Evolutionary conservation across 1,284 basidiomycete genomes (phyloP).

Genomic region (Sporisorium scitamineum): DNA sequence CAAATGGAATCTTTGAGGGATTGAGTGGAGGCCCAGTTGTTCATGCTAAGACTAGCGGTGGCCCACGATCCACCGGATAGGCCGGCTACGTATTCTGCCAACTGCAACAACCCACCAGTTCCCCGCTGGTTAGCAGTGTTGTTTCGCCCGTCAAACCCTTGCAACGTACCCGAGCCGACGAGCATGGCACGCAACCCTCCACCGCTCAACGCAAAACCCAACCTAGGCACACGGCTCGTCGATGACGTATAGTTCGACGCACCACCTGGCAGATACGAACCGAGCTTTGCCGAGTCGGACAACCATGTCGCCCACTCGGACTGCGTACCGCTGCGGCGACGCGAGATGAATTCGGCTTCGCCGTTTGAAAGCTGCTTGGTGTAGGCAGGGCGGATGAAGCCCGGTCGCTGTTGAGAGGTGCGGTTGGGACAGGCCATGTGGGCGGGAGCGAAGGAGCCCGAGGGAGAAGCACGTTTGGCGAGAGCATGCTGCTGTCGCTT

Average conservation of each 20-base stretch:
- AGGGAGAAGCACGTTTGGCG: constrained; percentile 43
- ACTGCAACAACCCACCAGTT: constrained; percentile 65
- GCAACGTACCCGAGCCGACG: constrained; percentile 55
- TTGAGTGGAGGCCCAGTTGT: constrained; percentile 64
- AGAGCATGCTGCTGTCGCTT: constrained; percentile 24
- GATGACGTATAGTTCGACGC: constrained; percentile 53
- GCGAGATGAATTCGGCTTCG: constrained; percentile 57
- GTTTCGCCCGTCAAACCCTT: constrained; percentile 64
- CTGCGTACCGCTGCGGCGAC: constrained; percentile 33
- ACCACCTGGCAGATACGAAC: constrained; percentile 51
- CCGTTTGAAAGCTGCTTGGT: constrained; percentile 41
- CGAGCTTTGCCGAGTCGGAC: constrained; percentile 21
- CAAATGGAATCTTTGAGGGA: constrained; percentile 63
- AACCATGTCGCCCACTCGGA: constrained; percentile 58
- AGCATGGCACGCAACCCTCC: constrained; percentile 73
- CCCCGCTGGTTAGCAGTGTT: constrained; percentile 58
- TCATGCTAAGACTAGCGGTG: constrained; percentile 57
- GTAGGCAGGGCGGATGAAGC: constrained; percentile 56
- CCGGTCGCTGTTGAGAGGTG: constrained; percentile 39
- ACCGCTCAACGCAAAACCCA: constrained; percentile 71
- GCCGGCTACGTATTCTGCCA: constrained; percentile 65
- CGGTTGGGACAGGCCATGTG: constrained; percentile 57
- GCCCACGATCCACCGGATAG: constrained; percentile 67
- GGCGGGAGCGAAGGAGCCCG: constrained; percentile 53
- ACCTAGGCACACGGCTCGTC: constrained; percentile 59